Evolutionary conservation across 768 basidiomycete species (phyloP), one percentile per base, ranked within the genome.

Genomic region (Trichaptum fuscoviolaceum): DNA sequence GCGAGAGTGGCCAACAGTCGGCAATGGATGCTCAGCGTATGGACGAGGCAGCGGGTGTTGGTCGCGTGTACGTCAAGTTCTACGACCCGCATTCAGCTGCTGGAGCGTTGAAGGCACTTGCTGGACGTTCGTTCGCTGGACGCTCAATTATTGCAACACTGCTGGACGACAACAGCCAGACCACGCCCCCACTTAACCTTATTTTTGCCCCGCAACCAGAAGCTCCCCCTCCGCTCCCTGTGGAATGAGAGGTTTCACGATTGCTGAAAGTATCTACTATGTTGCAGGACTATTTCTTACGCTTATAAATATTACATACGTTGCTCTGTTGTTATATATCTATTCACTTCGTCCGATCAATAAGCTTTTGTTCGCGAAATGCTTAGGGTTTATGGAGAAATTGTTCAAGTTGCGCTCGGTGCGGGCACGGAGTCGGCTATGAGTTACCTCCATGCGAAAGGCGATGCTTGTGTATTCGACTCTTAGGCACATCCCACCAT

Each of bases 61-160:
- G 97, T 58, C 85, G 95, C 63, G 97, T 99, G 17, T 99, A 96
- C 75, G 95, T 99, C 69, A 91, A 93, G 80, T 99, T 91, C 74
- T 73, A 71, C 60, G 81, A 88, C 24, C 75, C 88, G 26, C 80
- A 81, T 17, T 81, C 85, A 59, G 93, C 94, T 20, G 81, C 82
- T 35, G 79, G 75, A 66, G 97, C 92, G 25, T 83, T 99, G 75
- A 91, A 91, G 75, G 86, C 88, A 57, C 83, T 99, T 67, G 97
- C 96, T 34, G 97, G 96, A 36, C 84, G 93, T 58, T 90, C 90
- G 52, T 95, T 95, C 67, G 92, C 89, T 62, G 93, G 93, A 1
- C 81, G 93, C 68, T 92, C 91, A 62, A 95, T 95, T 71, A 90
- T 95, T 70, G 92, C 93, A 17, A 95, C 93, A 24, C 77, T 94